These are phyloP conservation scores for Boechera retrofracta DNA, from an alignment of 345 rosid species.

Conservation along the genomic window DNA sequence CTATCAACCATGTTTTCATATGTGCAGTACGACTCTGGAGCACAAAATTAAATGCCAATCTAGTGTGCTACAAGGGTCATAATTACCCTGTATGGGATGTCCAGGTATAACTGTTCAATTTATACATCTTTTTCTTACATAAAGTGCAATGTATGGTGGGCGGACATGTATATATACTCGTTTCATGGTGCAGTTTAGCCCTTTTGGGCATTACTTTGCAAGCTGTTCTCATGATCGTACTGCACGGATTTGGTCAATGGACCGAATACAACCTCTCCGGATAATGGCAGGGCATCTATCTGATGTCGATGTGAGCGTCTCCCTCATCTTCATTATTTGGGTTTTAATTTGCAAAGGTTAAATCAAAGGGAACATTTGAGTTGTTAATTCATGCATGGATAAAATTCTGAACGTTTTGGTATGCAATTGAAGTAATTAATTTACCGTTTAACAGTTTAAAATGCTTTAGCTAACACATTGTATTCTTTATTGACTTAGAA, in stretches of 20 bases:
- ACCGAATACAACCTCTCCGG: constrained; percentile 87
- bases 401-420: neutral
- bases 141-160: constrained; percentile 25
- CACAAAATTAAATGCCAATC: constrained; percentile 92
- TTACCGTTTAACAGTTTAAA: neutral
- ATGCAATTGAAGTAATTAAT: neutral
- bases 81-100: constrained; percentile 99
- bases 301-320: constrained; percentile 86
- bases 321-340: constrained; percentile 17
- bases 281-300: constrained; percentile 98
- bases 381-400: constrained; percentile 5
- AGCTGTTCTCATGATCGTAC: constrained; percentile 97
- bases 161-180: constrained; percentile 23
- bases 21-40: constrained; percentile 92
- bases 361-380: constrained; percentile 3
- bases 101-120: constrained; percentile 59
- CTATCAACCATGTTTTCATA: constrained; percentile 23
- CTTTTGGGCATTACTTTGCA: constrained; percentile 92
- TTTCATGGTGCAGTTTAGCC: constrained; percentile 83
- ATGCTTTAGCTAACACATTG: constrained; percentile 8
- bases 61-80: constrained; percentile 98
- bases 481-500: neutral
- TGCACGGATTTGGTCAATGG: constrained; percentile 96
- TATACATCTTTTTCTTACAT: constrained; percentile 9
- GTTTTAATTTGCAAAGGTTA: constrained; percentile 5